A percentile compares a stretch with the other conserved stretches of the same genome.
phyloP scores from a whole-genome alignment of 768 basidiomycete species.

The Suillus luteus region DNA sequence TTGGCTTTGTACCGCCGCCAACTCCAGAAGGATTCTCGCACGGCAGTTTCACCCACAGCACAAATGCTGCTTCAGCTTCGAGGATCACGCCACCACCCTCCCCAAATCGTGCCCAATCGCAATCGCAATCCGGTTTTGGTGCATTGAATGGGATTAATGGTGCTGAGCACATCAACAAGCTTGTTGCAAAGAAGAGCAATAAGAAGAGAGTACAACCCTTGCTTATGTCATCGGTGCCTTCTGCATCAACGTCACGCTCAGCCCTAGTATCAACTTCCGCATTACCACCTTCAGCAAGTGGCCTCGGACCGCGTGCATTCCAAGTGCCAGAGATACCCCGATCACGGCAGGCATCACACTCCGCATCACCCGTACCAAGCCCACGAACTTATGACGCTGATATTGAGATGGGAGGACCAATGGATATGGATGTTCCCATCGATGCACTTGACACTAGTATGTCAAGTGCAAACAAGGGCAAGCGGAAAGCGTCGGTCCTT shows the following conservation, averaged over 20 bases:
- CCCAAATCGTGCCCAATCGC: slow-evolving; percentile 36
- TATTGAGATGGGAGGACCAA: slow-evolving; percentile 42
- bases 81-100: slow-evolving; percentile 54
- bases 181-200: slow-evolving; percentile 71
- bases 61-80: slow-evolving; percentile 25
- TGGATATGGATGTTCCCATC: slow-evolving; percentile 58
- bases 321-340: slow-evolving; percentile 21
- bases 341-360: slow-evolving; percentile 28
- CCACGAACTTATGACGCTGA: slow-evolving; percentile 50
- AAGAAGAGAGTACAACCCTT: slow-evolving; percentile 67
- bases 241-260: slow-evolving; percentile 28
- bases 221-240: slow-evolving; percentile 40
- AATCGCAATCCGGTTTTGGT: slow-evolving; percentile 45
- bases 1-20: slow-evolving; percentile 70
- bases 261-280: slow-evolving; percentile 8
- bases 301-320: slow-evolving; percentile 3
- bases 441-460: slow-evolving; percentile 48
- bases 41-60: slow-evolving; percentile 24
- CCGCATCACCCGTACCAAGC: slow-evolving; percentile 49
- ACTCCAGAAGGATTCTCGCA: slow-evolving; percentile 76
- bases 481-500: slow-evolving; percentile 50
- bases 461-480: slow-evolving; percentile 40
- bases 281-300: slow-evolving; percentile 1
- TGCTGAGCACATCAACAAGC: slow-evolving; percentile 67
- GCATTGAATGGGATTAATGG: slow-evolving; percentile 35